Conservation (phyloP, 139 green algal species). For the Chara braunii region DNA sequence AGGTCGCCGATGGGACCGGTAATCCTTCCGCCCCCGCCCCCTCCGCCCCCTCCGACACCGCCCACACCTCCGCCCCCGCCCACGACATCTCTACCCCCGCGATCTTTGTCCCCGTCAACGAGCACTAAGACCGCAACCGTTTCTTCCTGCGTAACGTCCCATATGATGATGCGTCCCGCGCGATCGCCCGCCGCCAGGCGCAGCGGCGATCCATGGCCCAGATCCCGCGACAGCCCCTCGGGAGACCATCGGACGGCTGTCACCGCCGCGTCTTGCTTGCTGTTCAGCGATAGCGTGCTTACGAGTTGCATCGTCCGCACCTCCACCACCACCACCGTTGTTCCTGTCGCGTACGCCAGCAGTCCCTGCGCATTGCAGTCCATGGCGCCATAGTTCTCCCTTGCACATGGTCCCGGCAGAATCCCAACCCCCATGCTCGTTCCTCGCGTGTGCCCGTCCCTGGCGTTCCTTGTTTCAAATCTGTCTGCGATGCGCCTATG, state of each 20-base stretch:
- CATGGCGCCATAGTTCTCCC: conserved; percentile 14
- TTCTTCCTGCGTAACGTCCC: conserved; percentile 25
- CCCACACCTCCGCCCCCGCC: too few relatives aligned
- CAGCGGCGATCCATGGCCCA: conserved; percentile 5
- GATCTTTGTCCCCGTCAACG: neutral
- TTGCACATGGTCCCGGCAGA: conserved; percentile 11
- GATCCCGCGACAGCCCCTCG: conserved; percentile 14
- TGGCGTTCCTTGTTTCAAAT: too few relatives aligned
- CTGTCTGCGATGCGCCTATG: too few relatives aligned
- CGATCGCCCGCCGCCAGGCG: conserved; percentile 23
- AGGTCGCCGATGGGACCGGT: conserved; percentile 1
- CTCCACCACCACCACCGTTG: conserved; percentile 11
- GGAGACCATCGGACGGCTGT: conserved; percentile 22
- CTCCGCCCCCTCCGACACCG: too few relatives aligned
- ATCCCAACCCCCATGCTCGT: neutral
- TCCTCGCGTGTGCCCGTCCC: too few relatives aligned
- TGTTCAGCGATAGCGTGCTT: conserved; percentile 13
- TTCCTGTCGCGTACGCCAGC: conserved; percentile 13
- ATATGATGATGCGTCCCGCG: conserved; percentile 13
- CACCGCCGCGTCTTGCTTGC: neutral
- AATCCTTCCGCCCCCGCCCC: neutral
- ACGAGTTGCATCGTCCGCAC: conserved; percentile 27
- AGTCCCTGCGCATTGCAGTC: conserved; percentile 24
- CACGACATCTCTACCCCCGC: too few relatives aligned
- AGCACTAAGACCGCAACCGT: conserved; percentile 11